phyloP scores from a whole-genome alignment of 345 rosid species.

The Arabis hirsuta region DNA sequence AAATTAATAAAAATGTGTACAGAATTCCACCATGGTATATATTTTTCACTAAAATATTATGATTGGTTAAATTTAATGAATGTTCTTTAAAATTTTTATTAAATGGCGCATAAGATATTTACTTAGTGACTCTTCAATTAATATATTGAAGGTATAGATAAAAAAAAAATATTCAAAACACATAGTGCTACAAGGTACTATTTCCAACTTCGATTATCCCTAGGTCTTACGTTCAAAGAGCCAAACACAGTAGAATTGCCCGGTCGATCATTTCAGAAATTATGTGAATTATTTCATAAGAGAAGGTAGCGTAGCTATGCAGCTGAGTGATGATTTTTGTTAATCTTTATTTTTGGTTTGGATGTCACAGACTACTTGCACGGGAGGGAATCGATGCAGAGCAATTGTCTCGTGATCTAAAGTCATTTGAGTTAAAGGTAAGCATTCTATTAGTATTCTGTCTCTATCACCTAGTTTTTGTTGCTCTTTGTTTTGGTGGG shows the following conservation, averaged over 20 bases:
- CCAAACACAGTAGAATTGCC: background rate
- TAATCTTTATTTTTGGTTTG: constrained; percentile 13
- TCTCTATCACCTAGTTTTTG: constrained; percentile 10
- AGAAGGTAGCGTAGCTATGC: background rate
- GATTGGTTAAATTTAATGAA: no score
- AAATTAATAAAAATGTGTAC: no score
- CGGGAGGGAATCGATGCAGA: constrained; percentile 92
- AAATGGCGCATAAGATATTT: no score
- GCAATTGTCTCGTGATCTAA: constrained; percentile 86
- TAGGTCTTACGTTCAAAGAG: background rate
- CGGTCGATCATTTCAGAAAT: background rate
- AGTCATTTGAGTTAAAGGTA: constrained; percentile 89
- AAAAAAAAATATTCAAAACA: no score
- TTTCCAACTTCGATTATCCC: background rate
- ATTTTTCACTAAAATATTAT: no score
- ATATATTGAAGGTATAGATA: no score
- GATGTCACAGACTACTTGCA: constrained; percentile 72
- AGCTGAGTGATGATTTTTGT: constrained; percentile 14
- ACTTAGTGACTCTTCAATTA: no score
- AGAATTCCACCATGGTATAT: no score
- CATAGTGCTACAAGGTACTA: constrained; percentile 66
- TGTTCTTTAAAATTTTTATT: no score
- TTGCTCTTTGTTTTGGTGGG: background rate
- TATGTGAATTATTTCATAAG: no score
- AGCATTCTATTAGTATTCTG: background rate